Conservation (phyloP, 2,329 filamentous ascomycete species). For the Dryadomyces quercus-mongolicae region DNA sequence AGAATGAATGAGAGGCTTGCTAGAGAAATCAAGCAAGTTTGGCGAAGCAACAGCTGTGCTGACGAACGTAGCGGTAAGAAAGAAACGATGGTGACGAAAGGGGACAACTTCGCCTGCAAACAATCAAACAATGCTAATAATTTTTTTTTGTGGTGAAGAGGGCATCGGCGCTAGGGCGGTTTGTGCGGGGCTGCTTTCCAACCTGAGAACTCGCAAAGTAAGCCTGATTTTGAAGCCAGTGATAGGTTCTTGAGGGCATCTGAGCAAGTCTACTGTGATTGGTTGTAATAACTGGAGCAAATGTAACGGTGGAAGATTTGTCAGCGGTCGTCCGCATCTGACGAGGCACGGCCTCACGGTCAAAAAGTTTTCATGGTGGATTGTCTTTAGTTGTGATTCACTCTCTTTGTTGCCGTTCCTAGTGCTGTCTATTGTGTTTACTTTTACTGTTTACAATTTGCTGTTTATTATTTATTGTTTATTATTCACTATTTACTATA, state of each 20-base stretch:
- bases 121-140: constrained; percentile 9
- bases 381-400: too few species aligned
- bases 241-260: not conserved
- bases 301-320: too few species aligned
- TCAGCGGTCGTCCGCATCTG: too few species aligned
- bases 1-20: not conserved
- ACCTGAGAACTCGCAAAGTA: not conserved
- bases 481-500: too few species aligned
- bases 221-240: constrained; percentile 1
- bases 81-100: not conserved
- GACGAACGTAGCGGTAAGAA: not conserved
- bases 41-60: not conserved
- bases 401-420: too few species aligned
- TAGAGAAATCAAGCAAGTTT: not conserved
- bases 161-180: constrained; percentile 11
- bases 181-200: constrained; percentile 8
- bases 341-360: too few species aligned
- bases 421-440: too few species aligned
- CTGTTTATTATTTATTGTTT: too few species aligned
- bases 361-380: too few species aligned
- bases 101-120: not conserved
- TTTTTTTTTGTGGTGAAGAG: constrained; percentile 9
- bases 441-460: too few species aligned
- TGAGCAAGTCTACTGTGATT: too few species aligned
- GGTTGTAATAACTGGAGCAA: too few species aligned